These are phyloP conservation scores for Ceratobasidium theobromae DNA, from an alignment of 1,284 basidiomycete genomes.

Conservation along the genomic window DNA sequence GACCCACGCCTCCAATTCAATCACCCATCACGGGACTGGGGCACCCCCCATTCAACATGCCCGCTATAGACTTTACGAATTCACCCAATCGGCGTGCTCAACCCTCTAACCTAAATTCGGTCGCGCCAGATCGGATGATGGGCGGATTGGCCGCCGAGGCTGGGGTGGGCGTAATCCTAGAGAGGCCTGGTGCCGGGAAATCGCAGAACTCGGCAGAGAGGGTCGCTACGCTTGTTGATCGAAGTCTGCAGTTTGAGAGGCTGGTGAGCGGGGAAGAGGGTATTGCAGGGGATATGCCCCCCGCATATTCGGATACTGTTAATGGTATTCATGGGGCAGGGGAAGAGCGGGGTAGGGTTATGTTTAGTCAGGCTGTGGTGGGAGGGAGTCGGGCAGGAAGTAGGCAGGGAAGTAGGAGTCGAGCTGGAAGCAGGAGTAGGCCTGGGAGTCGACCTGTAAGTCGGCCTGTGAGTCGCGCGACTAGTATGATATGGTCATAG, in stretches of 20 bases:
- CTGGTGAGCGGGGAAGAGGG: slow-evolving; percentile 64
- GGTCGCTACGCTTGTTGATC: slow-evolving; percentile 27
- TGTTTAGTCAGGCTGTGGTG: background rate
- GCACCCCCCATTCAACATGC: slow-evolving; percentile 5
- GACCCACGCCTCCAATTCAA: background rate
- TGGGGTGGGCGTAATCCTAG: slow-evolving; percentile 45
- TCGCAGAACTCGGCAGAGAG: background rate
- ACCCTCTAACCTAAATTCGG: background rate
- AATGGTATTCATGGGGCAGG: background rate
- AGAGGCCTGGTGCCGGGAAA: slow-evolving; percentile 24
- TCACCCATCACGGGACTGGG: slow-evolving; percentile 1
- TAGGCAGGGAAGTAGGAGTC: background rate
- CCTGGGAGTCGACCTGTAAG: slow-evolving; percentile 18
- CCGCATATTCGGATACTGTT: slow-evolving; percentile 51
- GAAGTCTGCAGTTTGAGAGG: slow-evolving; percentile 52
- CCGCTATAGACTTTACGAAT: background rate
- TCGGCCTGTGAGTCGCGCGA: slow-evolving; percentile 5
- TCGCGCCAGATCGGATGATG: slow-evolving; percentile 39
- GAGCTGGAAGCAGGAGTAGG: background rate
- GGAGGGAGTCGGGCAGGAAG: background rate
- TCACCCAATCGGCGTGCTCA: background rate
- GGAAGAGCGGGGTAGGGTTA: slow-evolving; percentile 10
- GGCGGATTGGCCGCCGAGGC: slow-evolving; percentile 43
- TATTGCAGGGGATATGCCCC: slow-evolving; percentile 64
- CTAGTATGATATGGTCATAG: slow-evolving; percentile 24